Base-by-base conservation (phyloP, 2,329 filamentous ascomycete genomes). In the Xylogone sp. region DNA sequence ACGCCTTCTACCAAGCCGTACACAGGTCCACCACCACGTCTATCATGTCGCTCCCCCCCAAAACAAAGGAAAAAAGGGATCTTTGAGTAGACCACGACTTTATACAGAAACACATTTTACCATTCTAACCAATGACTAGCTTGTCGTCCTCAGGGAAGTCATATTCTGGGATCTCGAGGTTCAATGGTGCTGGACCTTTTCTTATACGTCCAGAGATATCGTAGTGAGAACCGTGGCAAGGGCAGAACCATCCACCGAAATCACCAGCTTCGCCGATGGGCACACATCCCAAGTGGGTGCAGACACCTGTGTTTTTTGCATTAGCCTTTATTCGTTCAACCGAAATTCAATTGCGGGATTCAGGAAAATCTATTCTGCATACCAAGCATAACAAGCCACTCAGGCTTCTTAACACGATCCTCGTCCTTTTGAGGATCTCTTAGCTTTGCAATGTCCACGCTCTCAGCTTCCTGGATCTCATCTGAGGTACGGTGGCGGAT, bases 161-260 rank as follows among this genome's bases (percentile, higher is more conserved):
- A 81, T 97, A 96, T 67, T 75, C 72, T 61, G 93, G 94, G 62
- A 97, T 85, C 79, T 97, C 94, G 70, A 99, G 85, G 82, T 99
- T 99, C 68, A 99, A 84, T 61, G 94, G 94, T 56, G 94, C 94
- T 59, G 94, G 94, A 62, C 94, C 94, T 83, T 90, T 97, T 80
- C 94, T 87, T 83, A 96, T 90, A 76, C 94, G 91, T 73, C 94
- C 94, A 59, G 92, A 97, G 74, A 99, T 97, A 73, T 99, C 94
- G 84, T 99, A 99, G 82, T 99, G 94, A 64, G 92, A 97, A 75
- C 94, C 94, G 84, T 99, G 94, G 88, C 94, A 99, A 61, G 94
- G 94, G 82, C 94, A 99, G 88, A 99, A 99, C 94, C 94, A 99
- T 70, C 94, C 94, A 71, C 94, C 94, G 68, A 80, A 99, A 76